These are phyloP conservation scores for Stephanodiscus triporus DNA, from an alignment of 108 stramenopile species.

Conservation along the genomic window DNA sequence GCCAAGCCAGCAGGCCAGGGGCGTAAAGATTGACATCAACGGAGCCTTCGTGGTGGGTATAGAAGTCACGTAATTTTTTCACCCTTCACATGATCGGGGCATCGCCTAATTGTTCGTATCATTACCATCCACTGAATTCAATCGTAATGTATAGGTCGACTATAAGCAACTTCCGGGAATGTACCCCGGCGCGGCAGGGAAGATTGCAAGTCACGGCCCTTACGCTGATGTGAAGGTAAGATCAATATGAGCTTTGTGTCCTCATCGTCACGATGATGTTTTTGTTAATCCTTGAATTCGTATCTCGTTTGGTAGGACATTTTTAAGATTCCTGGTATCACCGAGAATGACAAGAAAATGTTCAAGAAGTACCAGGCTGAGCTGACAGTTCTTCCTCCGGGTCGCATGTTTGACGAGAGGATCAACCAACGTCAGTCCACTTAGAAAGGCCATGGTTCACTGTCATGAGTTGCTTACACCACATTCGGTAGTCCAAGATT, in stretches of 20 bases:
- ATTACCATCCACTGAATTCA: neutral
- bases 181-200: slow-evolving; percentile 66
- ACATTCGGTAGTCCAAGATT: too few relatives aligned
- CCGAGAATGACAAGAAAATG: slow-evolving; percentile 57
- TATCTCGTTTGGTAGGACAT: slow-evolving; percentile 43
- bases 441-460: slow-evolving; percentile 20
- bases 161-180: slow-evolving; percentile 70
- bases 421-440: slow-evolving; percentile 78
- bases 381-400: slow-evolving; percentile 64
- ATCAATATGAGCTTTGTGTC: neutral
- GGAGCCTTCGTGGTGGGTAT: slow-evolving; percentile 63
- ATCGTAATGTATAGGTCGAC: slow-evolving; percentile 44
- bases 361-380: slow-evolving; percentile 75
- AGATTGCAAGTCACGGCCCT: slow-evolving; percentile 72
- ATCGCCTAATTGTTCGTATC: neutral
- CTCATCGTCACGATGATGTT: neutral
- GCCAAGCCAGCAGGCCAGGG: slow-evolving; percentile 59
- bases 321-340: slow-evolving; percentile 65
- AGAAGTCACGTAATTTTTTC: neutral
- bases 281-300: too few relatives aligned
- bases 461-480: too few relatives aligned
- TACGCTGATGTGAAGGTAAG: slow-evolving; percentile 48
- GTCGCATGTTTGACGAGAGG: slow-evolving; percentile 66
- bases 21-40: slow-evolving; percentile 70
- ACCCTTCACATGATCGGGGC: too few relatives aligned